These are phyloP conservation scores for Parathielavia hyrcaniae DNA, from an alignment of 495 filamentous ascomycete genomes.

Conservation along the genomic window DNA sequence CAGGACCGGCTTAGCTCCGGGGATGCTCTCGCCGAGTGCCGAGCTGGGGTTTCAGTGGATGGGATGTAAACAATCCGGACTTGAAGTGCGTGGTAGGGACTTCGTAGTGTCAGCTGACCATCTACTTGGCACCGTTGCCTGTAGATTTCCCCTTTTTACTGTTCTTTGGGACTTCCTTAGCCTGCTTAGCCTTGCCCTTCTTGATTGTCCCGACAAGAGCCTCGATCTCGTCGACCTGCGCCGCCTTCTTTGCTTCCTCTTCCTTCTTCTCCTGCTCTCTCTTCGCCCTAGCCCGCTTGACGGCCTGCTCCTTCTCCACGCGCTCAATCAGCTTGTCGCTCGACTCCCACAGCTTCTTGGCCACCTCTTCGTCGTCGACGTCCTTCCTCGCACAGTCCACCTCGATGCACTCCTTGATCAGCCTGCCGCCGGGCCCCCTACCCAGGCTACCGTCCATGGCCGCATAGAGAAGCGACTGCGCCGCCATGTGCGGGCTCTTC, in stretches of 20 bases:
- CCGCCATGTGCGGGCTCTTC: constrained; percentile 74
- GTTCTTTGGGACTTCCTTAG: constrained; percentile 26
- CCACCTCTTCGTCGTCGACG: constrained; percentile 68
- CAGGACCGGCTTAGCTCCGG: constrained; percentile 5
- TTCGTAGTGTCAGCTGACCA: neutral
- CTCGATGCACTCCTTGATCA: constrained; percentile 85
- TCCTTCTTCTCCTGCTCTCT: constrained; percentile 39
- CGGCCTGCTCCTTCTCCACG: constrained; percentile 74
- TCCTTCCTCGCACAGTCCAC: constrained; percentile 63
- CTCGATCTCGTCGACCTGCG: constrained; percentile 43
- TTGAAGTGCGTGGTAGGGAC: neutral
- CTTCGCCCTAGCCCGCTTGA: constrained; percentile 62
- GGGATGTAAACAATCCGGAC: constrained; percentile 1
- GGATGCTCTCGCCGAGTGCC: constrained; percentile 8
- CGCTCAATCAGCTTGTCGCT: constrained; percentile 80
- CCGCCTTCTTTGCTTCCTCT: constrained; percentile 33
- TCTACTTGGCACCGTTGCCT: constrained; percentile 15
- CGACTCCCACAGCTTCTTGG: constrained; percentile 78
- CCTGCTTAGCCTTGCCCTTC: constrained; percentile 38
- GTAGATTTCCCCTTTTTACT: constrained; percentile 20
- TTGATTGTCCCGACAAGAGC: constrained; percentile 37
- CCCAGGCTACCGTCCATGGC: constrained; percentile 70
- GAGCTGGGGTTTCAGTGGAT: neutral
- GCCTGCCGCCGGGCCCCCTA: constrained; percentile 56
- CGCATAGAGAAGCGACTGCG: constrained; percentile 79